phyloP scores from a whole-genome alignment of 768 basidiomycete species.

The Boletales sp. region DNA sequence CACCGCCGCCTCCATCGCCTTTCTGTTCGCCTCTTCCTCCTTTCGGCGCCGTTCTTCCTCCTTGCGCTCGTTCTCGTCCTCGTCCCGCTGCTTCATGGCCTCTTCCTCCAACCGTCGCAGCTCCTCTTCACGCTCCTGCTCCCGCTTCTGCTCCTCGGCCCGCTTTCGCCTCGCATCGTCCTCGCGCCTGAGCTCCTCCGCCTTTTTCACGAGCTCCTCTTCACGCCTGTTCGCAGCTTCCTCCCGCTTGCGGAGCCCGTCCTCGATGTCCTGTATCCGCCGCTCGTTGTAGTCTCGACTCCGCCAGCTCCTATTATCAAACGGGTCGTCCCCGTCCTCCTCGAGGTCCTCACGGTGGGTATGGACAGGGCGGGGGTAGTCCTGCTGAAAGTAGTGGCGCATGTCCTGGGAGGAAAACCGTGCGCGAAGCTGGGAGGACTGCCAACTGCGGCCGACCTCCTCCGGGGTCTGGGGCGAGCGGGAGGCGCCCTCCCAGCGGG shows the following conservation, averaged over 20 bases:
- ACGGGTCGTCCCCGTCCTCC: conserved; percentile 29
- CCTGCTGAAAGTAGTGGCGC: conserved; percentile 23
- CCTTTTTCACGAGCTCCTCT: conserved; percentile 32
- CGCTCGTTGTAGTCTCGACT: conserved; percentile 30
- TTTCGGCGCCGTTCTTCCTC: conserved; percentile 24
- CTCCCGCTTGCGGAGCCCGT: conserved; percentile 29
- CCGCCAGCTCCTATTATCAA: conserved; percentile 30
- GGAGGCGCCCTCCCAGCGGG: conserved; percentile 24
- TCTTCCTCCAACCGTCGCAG: conserved; percentile 32
- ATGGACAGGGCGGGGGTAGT: conserved; percentile 20
- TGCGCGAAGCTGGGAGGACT: conserved; percentile 23
- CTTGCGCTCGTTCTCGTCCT: too few species aligned
- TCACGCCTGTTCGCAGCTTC: conserved; percentile 33
- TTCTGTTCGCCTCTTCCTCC: conserved; percentile 21
- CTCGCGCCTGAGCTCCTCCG: conserved; percentile 34
- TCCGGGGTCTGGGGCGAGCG: conserved; percentile 31
- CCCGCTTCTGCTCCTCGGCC: conserved; percentile 26
- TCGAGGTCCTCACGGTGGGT: conserved; percentile 28
- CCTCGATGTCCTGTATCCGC: conserved; percentile 31
- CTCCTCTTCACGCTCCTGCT: conserved; percentile 30
- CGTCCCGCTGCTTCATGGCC: too few species aligned
- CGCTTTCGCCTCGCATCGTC: conserved; percentile 24
- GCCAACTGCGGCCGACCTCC: conserved; percentile 29
- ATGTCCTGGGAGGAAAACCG: conserved; percentile 32
- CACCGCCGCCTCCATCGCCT: conserved; percentile 28